Base-by-base conservation (phyloP, 306 rosid genomes). In the Acacia crassicarpa region DNA sequence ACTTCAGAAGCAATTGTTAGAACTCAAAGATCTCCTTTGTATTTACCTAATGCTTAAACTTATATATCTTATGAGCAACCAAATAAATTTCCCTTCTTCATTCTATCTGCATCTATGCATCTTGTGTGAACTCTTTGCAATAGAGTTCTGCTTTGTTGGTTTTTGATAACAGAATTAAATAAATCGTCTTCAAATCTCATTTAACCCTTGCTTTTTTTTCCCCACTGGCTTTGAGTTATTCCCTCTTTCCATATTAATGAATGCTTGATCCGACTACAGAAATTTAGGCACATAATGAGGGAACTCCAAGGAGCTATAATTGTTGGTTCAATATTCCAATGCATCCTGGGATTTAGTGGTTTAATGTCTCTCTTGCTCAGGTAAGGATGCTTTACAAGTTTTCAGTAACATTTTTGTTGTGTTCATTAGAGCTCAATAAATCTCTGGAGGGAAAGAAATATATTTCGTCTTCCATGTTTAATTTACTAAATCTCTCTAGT, bases 221-320 rank as follows among this genome's bases (percentile, higher is more conserved):
- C 72, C 27, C 72, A 33, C 68, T 10, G 76, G 30, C 68, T 25
- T 75, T 48, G 86, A 33, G 72, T 65, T 43, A 63, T 67, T 83
- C 74, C 32, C 45, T 43, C 63, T 56, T 80, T 81, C 54, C 74
- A 35, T 80, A 58, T 44, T 74, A 49, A 86, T 63, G 82, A 44
- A 86, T 72, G 83, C 43, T 82, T 75, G 62, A 22, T 71, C 30
- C 45, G 72, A 73, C 74, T 86, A 87, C 94, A 95, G 99, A 95
- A 93, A 87, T 95, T 95, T 87, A 87, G 93, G 84, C 94, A 89
- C 83, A 95, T 95, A 88, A 95, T 95, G 99, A 92, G 92, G 82
- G 99, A 95, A 88, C 92, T 95, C 54, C 99, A 95, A 87, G 99
- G 99, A 84, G 99, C 97, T 79, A 87, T 95, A 86, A 92, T 95